These are phyloP conservation scores for Chenopodium berlandieri DNA, from an alignment of 148 eudicot species.

Conservation along the genomic window DNA sequence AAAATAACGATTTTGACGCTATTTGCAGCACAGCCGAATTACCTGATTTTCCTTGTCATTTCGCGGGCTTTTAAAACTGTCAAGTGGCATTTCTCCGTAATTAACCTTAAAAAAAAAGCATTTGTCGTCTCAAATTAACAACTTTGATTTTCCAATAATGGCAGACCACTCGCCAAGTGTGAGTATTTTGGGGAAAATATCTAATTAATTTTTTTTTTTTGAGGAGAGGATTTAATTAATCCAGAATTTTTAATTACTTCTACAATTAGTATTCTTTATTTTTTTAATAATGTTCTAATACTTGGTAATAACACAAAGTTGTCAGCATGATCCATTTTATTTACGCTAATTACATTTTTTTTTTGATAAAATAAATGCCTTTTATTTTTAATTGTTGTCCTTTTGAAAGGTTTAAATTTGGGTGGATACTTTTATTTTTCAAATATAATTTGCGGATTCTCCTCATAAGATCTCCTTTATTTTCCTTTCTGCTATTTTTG, in stretches of 20 bases:
- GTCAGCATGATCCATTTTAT: conserved; percentile 15
- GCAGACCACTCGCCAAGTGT: not conserved
- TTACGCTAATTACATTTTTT: not conserved
- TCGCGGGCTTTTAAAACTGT: not conserved
- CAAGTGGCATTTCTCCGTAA: not conserved
- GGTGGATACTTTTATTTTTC: conserved; percentile 1
- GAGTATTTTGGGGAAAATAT: too few species aligned
- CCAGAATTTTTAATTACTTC: too few species aligned
- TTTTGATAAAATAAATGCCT: too few species aligned
- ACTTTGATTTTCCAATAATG: not conserved
- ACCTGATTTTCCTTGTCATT: not conserved
- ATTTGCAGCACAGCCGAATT: too few species aligned
- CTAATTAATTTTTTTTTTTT: too few species aligned
- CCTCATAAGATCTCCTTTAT: conserved; percentile 11
- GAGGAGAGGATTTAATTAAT: too few species aligned
- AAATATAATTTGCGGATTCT: conserved; percentile 23
- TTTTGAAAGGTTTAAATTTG: not conserved
- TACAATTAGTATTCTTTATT: too few species aligned
- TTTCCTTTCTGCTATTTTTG: conserved; percentile 12
- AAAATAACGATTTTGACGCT: too few species aligned
- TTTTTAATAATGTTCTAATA: not conserved
- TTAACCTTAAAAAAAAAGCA: not conserved
- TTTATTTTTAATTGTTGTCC: not conserved
- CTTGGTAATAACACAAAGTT: conserved; percentile 14
- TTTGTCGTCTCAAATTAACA: not conserved